phyloP scores from a whole-genome alignment of 2,329 filamentous ascomycete genomes.

The Dothidotthia symphoricarpi region DNA sequence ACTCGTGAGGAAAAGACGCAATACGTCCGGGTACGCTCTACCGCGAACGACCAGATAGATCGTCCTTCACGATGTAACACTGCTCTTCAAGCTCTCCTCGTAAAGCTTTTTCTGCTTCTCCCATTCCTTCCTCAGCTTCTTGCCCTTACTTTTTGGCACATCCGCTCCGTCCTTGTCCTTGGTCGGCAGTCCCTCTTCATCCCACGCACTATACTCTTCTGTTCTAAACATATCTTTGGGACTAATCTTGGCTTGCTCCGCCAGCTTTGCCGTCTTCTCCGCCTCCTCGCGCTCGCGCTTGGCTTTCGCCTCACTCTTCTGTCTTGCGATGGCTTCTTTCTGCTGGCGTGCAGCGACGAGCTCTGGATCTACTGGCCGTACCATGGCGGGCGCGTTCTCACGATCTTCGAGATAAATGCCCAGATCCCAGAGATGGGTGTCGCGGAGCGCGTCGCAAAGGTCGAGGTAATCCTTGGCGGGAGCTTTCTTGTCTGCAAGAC shows the following conservation, averaged over 20 bases:
- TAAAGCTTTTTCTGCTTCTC: slow-evolving; percentile 84
- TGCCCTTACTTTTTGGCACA: slow-evolving; percentile 72
- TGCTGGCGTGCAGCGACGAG: slow-evolving; percentile 55
- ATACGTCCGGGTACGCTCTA: too few species aligned
- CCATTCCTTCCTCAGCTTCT: slow-evolving; percentile 88
- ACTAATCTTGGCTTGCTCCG: slow-evolving; percentile 57
- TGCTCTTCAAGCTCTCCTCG: slow-evolving; percentile 47
- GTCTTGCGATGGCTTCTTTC: slow-evolving; percentile 49
- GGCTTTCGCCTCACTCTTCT: slow-evolving; percentile 47
- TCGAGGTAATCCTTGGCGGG: slow-evolving; percentile 70
- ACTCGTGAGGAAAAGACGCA: too few species aligned
- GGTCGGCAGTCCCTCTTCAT: slow-evolving; percentile 75
- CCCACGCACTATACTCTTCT: slow-evolving; percentile 71
- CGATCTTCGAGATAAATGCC: slow-evolving; percentile 88
- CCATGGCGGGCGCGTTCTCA: slow-evolving; percentile 67
- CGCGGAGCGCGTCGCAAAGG: slow-evolving; percentile 71
- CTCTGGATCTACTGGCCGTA: slow-evolving; percentile 63
- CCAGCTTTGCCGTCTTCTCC: slow-evolving; percentile 54
- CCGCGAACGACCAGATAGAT: too few species aligned
- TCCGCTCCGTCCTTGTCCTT: slow-evolving; percentile 76
- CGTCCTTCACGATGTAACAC: not conserved
- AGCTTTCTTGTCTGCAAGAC: slow-evolving; percentile 48
- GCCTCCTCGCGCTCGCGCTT: slow-evolving; percentile 60
- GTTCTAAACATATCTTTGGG: slow-evolving; percentile 59
- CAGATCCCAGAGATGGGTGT: slow-evolving; percentile 75